A percentile compares a stretch with the other conserved stretches of the same genome.
Conservation (phyloP, 306 rosid genomes). For the Quercus suber region DNA sequence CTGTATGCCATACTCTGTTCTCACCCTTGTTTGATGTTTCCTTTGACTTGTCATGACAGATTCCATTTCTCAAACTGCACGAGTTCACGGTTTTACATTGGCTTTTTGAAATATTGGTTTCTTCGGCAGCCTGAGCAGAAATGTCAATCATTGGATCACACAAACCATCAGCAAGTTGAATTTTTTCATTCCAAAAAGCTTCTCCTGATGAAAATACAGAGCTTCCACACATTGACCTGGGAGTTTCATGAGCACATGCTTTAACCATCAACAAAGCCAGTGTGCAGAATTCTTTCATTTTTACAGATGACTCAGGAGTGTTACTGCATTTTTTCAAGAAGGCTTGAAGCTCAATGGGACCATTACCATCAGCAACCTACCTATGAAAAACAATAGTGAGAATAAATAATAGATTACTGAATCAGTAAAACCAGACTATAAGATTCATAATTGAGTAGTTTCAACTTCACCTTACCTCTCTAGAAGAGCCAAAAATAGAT, state of each 20-base stretch:
- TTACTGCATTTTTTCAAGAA: slow-evolving; percentile 59
- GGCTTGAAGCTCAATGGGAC: slow-evolving; percentile 33
- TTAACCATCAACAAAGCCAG: slow-evolving; percentile 67
- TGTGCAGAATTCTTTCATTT: slow-evolving; percentile 51
- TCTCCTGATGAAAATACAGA: slow-evolving; percentile 93
- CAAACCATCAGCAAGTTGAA: slow-evolving; percentile 84
- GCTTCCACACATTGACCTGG: slow-evolving; percentile 68
- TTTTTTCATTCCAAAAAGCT: slow-evolving; percentile 93
- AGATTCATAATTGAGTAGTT: slow-evolving; percentile 8
- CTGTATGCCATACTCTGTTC: slow-evolving; percentile 23
- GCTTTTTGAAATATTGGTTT: slow-evolving; percentile 29
- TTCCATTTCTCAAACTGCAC: slow-evolving; percentile 40
- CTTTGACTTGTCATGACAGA: slow-evolving; percentile 44
- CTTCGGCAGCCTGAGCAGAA: slow-evolving; percentile 42
- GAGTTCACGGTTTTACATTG: slow-evolving; percentile 43
- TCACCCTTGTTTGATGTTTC: slow-evolving; percentile 46
- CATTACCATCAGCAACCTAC: slow-evolving; percentile 45
- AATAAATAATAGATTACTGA: slow-evolving; percentile 10
- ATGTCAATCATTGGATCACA: slow-evolving; percentile 38
- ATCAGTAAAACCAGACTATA: slow-evolving; percentile 1
- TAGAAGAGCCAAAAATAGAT: slow-evolving; percentile 24
- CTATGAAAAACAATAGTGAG: slow-evolving; percentile 20
- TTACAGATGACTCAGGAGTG: slow-evolving; percentile 41
- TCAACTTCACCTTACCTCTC: slow-evolving; percentile 25
- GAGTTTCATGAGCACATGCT: slow-evolving; percentile 49